Conservation (phyloP, 2,329 filamentous ascomycete genomes). For the Calonectria multiphialidica region DNA sequence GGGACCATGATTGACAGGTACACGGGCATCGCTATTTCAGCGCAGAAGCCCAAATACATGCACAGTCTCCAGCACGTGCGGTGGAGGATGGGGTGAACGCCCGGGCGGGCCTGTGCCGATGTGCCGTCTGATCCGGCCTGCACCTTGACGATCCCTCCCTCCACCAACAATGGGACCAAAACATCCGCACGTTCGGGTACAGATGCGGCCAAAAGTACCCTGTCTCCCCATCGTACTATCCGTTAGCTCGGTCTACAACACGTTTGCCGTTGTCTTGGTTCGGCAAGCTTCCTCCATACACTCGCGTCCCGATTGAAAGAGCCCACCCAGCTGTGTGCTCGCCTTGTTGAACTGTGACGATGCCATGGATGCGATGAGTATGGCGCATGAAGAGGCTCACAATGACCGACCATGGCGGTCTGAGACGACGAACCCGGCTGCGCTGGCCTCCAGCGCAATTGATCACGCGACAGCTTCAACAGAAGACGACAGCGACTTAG, state of each 20-base stretch:
- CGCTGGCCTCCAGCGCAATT: neutral
- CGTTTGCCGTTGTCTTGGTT: neutral
- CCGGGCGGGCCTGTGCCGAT: conserved; percentile 18
- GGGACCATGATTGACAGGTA: neutral
- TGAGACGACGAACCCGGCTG: neutral
- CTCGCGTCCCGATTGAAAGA: neutral
- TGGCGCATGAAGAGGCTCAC: conserved; percentile 15
- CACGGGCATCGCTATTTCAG: neutral
- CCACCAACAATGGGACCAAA: conserved; percentile 9
- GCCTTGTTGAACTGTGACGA: conserved; percentile 2
- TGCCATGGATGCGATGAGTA: conserved; percentile 17
- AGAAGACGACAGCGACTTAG: conserved; percentile 18
- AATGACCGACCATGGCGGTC: neutral
- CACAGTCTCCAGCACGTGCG: conserved; percentile 28
- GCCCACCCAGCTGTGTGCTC: neutral
- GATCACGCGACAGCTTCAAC: conserved; percentile 5
- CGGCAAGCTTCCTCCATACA: neutral
- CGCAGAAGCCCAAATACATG: conserved; percentile 27
- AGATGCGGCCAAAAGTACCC: neutral
- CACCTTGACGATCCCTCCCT: neutral
- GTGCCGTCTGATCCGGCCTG: conserved; percentile 39
- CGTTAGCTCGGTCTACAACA: neutral
- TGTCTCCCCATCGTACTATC: neutral
- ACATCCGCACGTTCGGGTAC: neutral
- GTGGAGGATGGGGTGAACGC: neutral